Evolutionary conservation across 176 grass and related monocot genomes (phyloP).

Genomic region (Zizania latifolia): DNA sequence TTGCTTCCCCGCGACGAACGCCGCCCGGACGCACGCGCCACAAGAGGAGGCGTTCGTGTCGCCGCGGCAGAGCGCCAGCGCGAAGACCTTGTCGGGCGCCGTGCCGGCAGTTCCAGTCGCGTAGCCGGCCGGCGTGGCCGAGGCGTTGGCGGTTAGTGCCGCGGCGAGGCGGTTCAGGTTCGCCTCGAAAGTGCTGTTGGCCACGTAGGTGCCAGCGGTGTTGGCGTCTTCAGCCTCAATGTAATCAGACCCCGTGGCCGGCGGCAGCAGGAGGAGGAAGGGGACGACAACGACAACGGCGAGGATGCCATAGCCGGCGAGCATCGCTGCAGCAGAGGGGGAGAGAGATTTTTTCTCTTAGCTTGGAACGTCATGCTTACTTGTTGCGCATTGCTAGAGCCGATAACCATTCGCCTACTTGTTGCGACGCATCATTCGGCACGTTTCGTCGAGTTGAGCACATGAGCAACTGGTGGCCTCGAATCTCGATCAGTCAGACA

Average conservation of each 20-base stretch:
- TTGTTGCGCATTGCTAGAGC: no score
- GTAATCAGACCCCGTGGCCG: not conserved
- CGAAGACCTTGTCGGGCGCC: conserved; percentile 4
- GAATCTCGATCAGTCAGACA: no score
- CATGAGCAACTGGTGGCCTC: no score
- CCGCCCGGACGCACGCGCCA: conserved; percentile 22
- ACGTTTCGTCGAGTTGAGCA: not conserved
- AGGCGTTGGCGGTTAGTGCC: conserved; percentile 1
- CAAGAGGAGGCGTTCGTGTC: conserved; percentile 36
- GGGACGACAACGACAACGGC: not conserved
- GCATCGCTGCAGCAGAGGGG: not conserved
- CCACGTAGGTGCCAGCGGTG: not conserved
- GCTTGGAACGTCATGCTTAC: not conserved
- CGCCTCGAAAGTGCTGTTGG: not conserved
- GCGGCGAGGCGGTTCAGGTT: conserved; percentile 15
- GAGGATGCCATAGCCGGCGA: not conserved
- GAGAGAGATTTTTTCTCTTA: not conserved
- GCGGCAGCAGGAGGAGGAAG: not conserved
- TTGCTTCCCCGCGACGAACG: not conserved
- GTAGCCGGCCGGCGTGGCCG: not conserved
- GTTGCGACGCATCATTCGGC: no score
- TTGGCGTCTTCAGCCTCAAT: no score
- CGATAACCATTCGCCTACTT: no score
- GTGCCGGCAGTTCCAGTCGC: not conserved
- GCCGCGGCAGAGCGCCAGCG: conserved; percentile 41